Evolutionary conservation across 441 rosid genomes (phyloP), one percentile per base, ranked within the genome.

Genomic region (Metrosideros polymorpha): DNA sequence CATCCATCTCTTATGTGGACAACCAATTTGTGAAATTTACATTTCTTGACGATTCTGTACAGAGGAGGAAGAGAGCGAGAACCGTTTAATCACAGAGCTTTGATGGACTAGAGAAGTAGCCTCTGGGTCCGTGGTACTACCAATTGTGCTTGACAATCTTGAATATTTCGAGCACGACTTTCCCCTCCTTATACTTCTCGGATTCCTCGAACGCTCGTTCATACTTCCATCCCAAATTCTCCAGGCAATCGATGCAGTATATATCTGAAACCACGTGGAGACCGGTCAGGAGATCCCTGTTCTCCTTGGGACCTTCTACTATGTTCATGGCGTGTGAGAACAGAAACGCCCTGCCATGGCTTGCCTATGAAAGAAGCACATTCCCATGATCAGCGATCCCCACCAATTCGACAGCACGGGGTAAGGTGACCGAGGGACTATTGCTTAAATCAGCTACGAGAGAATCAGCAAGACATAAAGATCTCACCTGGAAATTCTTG

Each of bases 401-500:
- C 13, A 49, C 66, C 79, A 10, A 35, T 66, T 24, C n/a, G 79
- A 66, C 79, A 66, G 79, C 79, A 22, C 15, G 8, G 79, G 18
- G 79, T 66, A 35, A 22, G 45, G 45, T 24, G n/a, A 66, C 79
- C 7, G 79, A 66, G 79, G 8, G 79, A 66, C 79, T 66, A 19
- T 63, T 47, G 55, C 12, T 32, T 30, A 51, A 87, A 61, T 27
- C 9, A 55, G 66, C 71, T 30, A 56, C 35, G 1, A 56, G 43
- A 49, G 55, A 82, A 42, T 49, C 9, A 42, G 83, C 75, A 75
- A 85, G 85, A 85, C 51, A 85, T 30, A 87, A 82, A 24, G 47
- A 10, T 66, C 87, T 87, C 88, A 97, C 99, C 99, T 97, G 98
- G 90, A 97, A 97, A 87, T 94, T 93, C 92, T 96, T 97, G 42